Conservation (phyloP, 768 basidiomycete species). For the Pleurotus platypus region DNA sequence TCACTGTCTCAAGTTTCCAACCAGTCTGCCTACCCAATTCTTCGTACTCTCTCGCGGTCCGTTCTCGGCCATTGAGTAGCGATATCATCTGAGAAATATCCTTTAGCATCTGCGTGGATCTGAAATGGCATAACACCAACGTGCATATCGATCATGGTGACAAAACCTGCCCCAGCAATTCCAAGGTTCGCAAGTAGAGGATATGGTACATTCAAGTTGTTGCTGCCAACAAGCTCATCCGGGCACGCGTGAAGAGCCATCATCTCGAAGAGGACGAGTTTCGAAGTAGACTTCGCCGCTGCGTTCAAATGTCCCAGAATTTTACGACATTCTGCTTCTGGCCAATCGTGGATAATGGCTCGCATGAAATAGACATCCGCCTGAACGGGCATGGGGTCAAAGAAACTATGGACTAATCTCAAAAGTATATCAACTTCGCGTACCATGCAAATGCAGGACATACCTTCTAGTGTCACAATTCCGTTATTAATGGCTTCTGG, state of each 20-base stretch:
- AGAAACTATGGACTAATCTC: slow-evolving; percentile 32
- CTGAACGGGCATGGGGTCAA: slow-evolving; percentile 28
- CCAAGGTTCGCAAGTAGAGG: slow-evolving; percentile 22
- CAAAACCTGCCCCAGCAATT: background rate
- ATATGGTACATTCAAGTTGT: slow-evolving; percentile 7
- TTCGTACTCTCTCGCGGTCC: background rate
- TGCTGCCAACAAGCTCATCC: slow-evolving; percentile 1
- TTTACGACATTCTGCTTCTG: slow-evolving; percentile 22
- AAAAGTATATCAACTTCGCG: background rate
- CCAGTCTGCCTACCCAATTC: background rate
- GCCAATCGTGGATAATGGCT: slow-evolving; percentile 36
- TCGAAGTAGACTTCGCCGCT: slow-evolving; percentile 28
- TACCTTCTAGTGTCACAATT: slow-evolving; percentile 17
- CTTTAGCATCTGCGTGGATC: background rate
- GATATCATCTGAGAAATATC: background rate
- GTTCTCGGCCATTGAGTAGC: background rate
- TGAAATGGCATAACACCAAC: background rate
- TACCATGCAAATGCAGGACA: background rate
- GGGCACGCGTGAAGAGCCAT: slow-evolving; percentile 25
- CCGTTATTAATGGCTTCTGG: slow-evolving; percentile 15
- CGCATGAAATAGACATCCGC: slow-evolving; percentile 34
- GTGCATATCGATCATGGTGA: background rate
- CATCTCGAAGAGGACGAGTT: slow-evolving; percentile 33
- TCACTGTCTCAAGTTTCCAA: slow-evolving; percentile 1
- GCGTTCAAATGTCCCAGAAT: slow-evolving; percentile 30